phyloP scores from a whole-genome alignment of 768 basidiomycete species.

The Suillus americanus region DNA sequence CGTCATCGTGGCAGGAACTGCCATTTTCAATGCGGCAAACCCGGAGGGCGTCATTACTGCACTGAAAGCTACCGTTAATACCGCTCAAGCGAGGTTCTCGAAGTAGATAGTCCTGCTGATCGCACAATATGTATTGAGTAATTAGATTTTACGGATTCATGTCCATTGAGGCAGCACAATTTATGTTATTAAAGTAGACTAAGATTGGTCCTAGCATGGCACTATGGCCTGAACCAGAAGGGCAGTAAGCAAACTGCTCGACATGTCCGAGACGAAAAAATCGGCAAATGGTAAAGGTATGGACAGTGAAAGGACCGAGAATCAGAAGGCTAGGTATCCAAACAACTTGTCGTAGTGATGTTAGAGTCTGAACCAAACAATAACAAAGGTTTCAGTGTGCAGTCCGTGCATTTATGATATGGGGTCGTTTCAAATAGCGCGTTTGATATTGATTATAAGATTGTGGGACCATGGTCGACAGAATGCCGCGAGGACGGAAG shows the following conservation, averaged over 20 bases:
- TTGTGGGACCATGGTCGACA: slow-evolving; percentile 20
- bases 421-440: slow-evolving; percentile 25
- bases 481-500: slow-evolving; percentile 7
- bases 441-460: slow-evolving; percentile 28
- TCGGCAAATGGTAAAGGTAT: slow-evolving; percentile 21
- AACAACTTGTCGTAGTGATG: slow-evolving; percentile 24
- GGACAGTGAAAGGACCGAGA: slow-evolving; percentile 23
- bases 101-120: background rate
- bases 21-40: slow-evolving; percentile 82
- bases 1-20: slow-evolving; percentile 97
- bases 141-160: slow-evolving; percentile 1
- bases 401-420: slow-evolving; percentile 26
- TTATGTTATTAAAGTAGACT: slow-evolving; percentile 26
- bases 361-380: slow-evolving; percentile 32
- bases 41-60: slow-evolving; percentile 75
- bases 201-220: slow-evolving; percentile 24
- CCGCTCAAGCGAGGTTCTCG: slow-evolving; percentile 55
- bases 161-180: background rate
- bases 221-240: slow-evolving; percentile 15
- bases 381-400: slow-evolving; percentile 23
- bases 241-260: slow-evolving; percentile 15
- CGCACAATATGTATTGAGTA: background rate
- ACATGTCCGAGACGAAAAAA: slow-evolving; percentile 18
- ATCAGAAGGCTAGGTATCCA: slow-evolving; percentile 25
- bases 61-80: slow-evolving; percentile 68